These are phyloP conservation scores for Picochlorum sp. DNA, from an alignment of 139 green algal species.

Conservation along the genomic window DNA sequence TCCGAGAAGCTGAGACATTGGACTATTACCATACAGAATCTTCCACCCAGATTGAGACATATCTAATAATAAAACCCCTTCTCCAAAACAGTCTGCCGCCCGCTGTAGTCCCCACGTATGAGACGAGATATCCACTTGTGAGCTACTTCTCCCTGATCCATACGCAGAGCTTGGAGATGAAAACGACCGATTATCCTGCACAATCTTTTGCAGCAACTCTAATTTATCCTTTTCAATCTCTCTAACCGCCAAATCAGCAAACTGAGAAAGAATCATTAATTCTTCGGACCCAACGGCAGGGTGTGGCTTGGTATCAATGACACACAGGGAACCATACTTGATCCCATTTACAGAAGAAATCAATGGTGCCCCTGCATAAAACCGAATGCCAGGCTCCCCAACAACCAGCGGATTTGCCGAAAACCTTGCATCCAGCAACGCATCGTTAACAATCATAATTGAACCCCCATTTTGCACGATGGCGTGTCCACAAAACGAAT, in stretches of 20 bases:
- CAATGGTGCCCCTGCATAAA: conserved; percentile 79
- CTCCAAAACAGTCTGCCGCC: conserved; percentile 39
- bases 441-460: conserved; percentile 66
- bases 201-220: conserved; percentile 19
- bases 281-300: conserved; percentile 45
- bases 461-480: conserved; percentile 55
- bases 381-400: conserved; percentile 56
- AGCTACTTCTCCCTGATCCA: background rate
- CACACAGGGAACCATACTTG: conserved; percentile 63
- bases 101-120: background rate
- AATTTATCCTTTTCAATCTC: conserved; percentile 74
- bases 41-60: conserved; percentile 1
- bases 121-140: background rate
- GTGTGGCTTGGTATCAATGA: conserved; percentile 68
- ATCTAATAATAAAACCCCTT: conserved; percentile 69
- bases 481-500: conserved; percentile 78
- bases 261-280: conserved; percentile 61
- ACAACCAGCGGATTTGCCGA: conserved; percentile 57
- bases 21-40: conserved; percentile 17
- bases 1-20: conserved; percentile 6
- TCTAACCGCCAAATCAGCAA: conserved; percentile 72
- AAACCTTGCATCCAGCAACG: conserved; percentile 60
- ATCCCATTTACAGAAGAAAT: conserved; percentile 44
- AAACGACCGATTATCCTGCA: conserved; percentile 15
- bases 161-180: background rate